Base-by-base conservation (phyloP, 1,284 basidiomycete species). In the Boletus austroedulis region DNA sequence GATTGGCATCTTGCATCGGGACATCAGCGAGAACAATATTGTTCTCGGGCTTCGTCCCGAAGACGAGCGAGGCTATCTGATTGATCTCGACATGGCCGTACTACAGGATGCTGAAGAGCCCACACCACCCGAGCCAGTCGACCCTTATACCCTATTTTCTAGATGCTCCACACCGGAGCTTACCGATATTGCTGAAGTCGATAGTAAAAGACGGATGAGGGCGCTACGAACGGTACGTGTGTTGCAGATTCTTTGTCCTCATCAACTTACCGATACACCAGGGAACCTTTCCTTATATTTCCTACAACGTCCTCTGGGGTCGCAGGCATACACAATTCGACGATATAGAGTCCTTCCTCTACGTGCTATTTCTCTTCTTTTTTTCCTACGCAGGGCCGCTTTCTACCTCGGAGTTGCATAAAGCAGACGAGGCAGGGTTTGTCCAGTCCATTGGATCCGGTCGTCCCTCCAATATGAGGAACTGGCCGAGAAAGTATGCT, bases 1-100 rank as follows among this genome's bases (percentile, higher is more conserved):
- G 1, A 56, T 60, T 1, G 61, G 55, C 1, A 53, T 64, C 38
- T 24, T 67, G 10, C 60, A 61, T 17, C 50, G 66, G 0, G 60
- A 67, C 11, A 48, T 63, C 31, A 65, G 59, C 32, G 59, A 66
- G 49, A 63, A 65, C 36, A 65, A 60, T 6, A 59, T 67, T 1
- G 57, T 61, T 14, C 64, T 66, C 2, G 57, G 47, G 0, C 44
- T 45, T 29, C 44, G 34, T n/a, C 65, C 65, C 1, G 40, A 44
- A 10, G 55, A 56, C 0, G 61, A 59, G 47, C 32, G 60, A 45
- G 65, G 64, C 10, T 67, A 59, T n/a, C 12, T 62, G 12, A 65
- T 64, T 21, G 65, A 66, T 38, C 23, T 64, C 5, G 58, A 65
- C 14, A 55, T 61, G 62, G 52, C 56, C 14, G 55, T 52, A 10